Base-by-base conservation (phyloP, 768 basidiomycete species). In the Tricholoma bakamatsutake region DNA sequence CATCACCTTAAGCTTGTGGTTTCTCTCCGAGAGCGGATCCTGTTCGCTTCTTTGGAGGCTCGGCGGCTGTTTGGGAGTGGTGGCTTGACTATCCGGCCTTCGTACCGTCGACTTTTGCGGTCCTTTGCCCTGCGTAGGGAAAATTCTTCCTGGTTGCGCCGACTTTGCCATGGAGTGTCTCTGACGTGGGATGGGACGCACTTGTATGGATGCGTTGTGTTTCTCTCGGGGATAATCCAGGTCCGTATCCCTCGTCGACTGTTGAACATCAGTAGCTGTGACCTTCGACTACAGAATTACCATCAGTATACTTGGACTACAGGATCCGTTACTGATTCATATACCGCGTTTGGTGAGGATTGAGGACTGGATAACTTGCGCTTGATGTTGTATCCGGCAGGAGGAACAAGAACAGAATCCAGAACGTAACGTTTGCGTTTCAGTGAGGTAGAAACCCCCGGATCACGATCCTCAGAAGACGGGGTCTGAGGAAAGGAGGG, bases 381-480 rank as follows among this genome's bases (percentile, higher is more conserved):
- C 42, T 51, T 53, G 45, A 39, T 18, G 33, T 5, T 53, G 33
- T 56, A 45, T 18, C 18, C 10, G 49, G 33, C 21, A 15, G 15
- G 15, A 18, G 58, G 60, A 17, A 63, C 46, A 21, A 53, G 58
- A 34, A 63, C 52, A 12, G 21, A 59, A 30, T 63, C 58, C 11
- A 63, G 6, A 10, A 61, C 17, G 8, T 21, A 35, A 39, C 60
- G 57, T 47, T 61, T 63, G 37, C 60, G 62, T 43, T 61, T 61
- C 35, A 35, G 51, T 21, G 28, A 17, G 27, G 43, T 10, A 2
- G 46, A 28, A 13, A 10, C 43, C 9, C 30, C 10, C 24, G 37
- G 33, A 8, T 5, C 46, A 48, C n/a, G 8, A 30, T 31, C 46
- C 12, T 10, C 11, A 5, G n/a, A 17, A 48, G 46, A 8, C 13